Percentiles rank a stretch among this genome's conserved stretches.
These are phyloP conservation scores for Nitzschia inconspicua DNA, from an alignment of 108 stramenopile species.

Conservation along the genomic window DNA sequence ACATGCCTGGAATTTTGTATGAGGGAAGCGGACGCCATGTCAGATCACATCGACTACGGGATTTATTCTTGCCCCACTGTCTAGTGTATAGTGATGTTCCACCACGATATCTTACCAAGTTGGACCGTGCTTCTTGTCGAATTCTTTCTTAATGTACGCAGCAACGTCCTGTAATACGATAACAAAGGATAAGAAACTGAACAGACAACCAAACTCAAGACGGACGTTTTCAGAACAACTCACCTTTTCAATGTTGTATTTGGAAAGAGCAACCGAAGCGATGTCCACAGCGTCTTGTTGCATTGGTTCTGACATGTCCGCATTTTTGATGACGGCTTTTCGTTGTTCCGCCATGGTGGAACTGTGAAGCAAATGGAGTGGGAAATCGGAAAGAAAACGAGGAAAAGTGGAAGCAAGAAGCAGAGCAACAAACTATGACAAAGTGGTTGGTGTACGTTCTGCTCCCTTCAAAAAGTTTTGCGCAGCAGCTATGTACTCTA, in stretches of 20 bases:
- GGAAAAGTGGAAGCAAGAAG: no score
- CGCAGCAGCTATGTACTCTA: no score
- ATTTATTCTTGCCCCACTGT: background rate
- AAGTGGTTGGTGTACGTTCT: no score
- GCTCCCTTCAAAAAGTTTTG: no score
- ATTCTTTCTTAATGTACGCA: conserved; percentile 99
- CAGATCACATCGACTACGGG: background rate
- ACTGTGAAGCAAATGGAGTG: no score
- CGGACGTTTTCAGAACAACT: conserved; percentile 6
- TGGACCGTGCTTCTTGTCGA: conserved; percentile 98
- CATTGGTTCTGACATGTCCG: conserved; percentile 99
- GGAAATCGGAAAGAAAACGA: no score
- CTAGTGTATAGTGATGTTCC: background rate
- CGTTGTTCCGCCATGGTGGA: conserved; percentile 83
- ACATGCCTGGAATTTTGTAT: conserved; percentile 53
- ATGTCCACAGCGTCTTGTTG: conserved; percentile 99
- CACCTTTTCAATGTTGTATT: conserved; percentile 99
- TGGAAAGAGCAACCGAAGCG: conserved; percentile 98
- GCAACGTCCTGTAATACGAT: conserved; percentile 89
- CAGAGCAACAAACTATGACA: no score
- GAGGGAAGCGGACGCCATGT: background rate
- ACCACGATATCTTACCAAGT: conserved; percentile 85
- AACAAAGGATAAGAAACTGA: conserved; percentile 2
- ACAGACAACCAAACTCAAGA: background rate
- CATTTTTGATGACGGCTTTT: conserved; percentile 99